Base-by-base conservation (phyloP, 257 asterid genomes). In the Solanum bulbocastanum region DNA sequence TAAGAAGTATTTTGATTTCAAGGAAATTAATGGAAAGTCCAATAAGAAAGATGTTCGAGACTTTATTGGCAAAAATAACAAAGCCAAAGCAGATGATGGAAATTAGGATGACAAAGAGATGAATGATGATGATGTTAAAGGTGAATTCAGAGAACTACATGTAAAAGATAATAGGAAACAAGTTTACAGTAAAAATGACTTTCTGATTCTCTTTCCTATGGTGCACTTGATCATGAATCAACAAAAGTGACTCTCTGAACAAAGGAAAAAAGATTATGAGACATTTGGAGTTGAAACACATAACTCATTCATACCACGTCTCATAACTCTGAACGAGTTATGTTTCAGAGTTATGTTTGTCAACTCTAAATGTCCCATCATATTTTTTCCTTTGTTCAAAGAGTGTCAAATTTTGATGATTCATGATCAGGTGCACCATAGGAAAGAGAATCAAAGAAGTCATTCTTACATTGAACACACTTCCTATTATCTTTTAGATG, bases 21-120 rank as follows among this genome's bases (percentile, higher is more conserved):
- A 90, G 84, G 91, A 90, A 42, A 90, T 89, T 89, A 89, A 90
- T 73, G 79, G n/a, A 58, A 89, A 89, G 42, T 85, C 87, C 81
- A 90, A 90, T 37, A 90, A 90, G 78, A 84, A 87, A 85, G 90
- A 89, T 84, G 74, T 90, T 22, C 86, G 91, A 88, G 91, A 35
- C 36, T 83, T 42, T 81, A 49, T 86, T 90, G 85, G 82, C 9
- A 16, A 52, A 16, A 52, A 18, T 52, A 52, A 6, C n/a, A 52
- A 52, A 15, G 62, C 23, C 23, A 52, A 52, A 52, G 10, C 1
- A 18, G 23, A 52, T 52, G 62, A 52, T 16, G 3, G 23, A 52
- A 52, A 15, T 52, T 16, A 52, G 23, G 23, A 52, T 52, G 62
- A 16, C 23, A 52, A 52, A 52, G 62, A 5, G 9, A 52, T 52